Conservation (phyloP, 1,284 basidiomycete species). For the Rhodotorula sp. region DNA sequence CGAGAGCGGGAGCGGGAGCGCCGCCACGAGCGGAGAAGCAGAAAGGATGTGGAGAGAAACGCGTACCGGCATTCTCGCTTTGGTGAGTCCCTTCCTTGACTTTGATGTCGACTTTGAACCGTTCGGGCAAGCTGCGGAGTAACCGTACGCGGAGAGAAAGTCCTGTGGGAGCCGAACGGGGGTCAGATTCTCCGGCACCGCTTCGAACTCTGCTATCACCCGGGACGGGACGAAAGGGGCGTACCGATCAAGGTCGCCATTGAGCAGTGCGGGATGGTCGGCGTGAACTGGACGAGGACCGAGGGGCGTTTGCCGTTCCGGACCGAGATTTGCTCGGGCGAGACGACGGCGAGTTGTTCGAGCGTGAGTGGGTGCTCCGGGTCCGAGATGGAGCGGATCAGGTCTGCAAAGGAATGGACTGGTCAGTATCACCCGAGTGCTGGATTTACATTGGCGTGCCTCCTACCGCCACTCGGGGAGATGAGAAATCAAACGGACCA, state of each 20-base stretch:
- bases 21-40: too few species aligned
- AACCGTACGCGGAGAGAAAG: conserved; percentile 89
- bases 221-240: too few species aligned
- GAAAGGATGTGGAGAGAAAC: background rate
- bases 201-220: too few species aligned
- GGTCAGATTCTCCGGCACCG: too few species aligned
- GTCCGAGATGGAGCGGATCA: conserved; percentile 89
- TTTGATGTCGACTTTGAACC: conserved; percentile 92
- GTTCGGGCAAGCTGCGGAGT: conserved; percentile 79
- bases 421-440: background rate
- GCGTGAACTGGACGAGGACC: conserved; percentile 85
- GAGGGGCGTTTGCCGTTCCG: conserved; percentile 58
- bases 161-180: conserved; percentile 63
- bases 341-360: conserved; percentile 94
- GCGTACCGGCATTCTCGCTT: conserved; percentile 75
- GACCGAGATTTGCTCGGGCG: conserved; percentile 78
- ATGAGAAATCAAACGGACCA: conserved; percentile 51
- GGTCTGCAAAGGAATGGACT: conserved; percentile 51
- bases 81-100: conserved; percentile 95
- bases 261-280: conserved; percentile 96
- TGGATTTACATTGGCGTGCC: too few species aligned
- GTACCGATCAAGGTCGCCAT: conserved; percentile 95
- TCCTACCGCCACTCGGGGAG: background rate
- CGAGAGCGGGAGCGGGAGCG: too few species aligned
- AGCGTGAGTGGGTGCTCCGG: conserved; percentile 95